Base-by-base conservation (phyloP, 2,329 filamentous ascomycete species). In the Chaetomiaceae sp. region DNA sequence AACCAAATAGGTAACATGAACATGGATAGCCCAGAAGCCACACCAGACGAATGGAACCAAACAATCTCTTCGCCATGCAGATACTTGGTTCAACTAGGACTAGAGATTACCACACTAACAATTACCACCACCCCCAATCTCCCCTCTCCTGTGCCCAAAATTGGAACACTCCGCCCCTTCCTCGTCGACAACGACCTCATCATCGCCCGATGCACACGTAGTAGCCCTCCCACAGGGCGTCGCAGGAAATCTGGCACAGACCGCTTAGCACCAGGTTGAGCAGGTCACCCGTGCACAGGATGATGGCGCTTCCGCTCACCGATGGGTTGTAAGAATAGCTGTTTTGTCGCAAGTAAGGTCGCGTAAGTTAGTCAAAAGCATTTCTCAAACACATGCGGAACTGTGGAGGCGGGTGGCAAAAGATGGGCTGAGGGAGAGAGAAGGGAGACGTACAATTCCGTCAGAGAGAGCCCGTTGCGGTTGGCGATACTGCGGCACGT, bases 191-290 rank as follows among this genome's bases (percentile, higher is more conserved):
- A 5, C 22, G 22, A 24, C 22, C n/a, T 18, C 30, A 10, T 49
- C 34, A 50, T 11, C 22, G 38, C 11, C 51, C 50, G 7, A 55
- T 42, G 33, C 57, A 59, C 6, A 58, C 55, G 24, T 53, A 58
- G 18, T 56, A 59, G 18, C 56, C 57, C 15, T 43, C 42, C 53
- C 52, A 55, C 32, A 59, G 27, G 14, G 42, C 45, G 26, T 58
- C 56, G 45, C 57, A 59, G 38, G 55, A 48, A 32, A 58, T 54
- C 56, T 59, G 42, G 34, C 51, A 59, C 22, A 53, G 30, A 12
- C 48, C 52, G 22, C 45, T 56, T 51, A 57, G 52, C 45, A 57
- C 20, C 19, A 42, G 38, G 6, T 42, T 38, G 19, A 38, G 24
- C 2, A 42, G 22, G 11, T 47, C 45, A 10, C 38, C 38, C 19